Percentiles rank a stretch among this genome's conserved stretches.
These are phyloP conservation scores for Gastroboletus turbinatus DNA, from an alignment of 1,284 basidiomycete genomes.

Conservation along the genomic window DNA sequence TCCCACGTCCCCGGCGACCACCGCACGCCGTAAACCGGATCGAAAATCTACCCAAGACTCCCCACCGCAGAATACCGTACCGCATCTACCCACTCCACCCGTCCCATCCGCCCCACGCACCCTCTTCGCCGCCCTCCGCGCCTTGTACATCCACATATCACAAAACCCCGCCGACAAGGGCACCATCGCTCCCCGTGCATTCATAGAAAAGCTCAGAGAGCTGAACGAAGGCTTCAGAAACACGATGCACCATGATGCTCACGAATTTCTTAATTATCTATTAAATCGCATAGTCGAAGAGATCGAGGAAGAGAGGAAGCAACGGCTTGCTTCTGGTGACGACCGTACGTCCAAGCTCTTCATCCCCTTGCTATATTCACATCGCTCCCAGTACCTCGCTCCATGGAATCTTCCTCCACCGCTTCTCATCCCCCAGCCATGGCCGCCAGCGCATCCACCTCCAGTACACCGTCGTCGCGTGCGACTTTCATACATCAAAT, in stretches of 20 bases:
- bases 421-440: constrained; percentile 38
- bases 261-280: constrained; percentile 95
- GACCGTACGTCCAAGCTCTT: constrained; percentile 21
- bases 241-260: constrained; percentile 92
- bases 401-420: constrained; percentile 53
- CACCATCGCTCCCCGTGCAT: constrained; percentile 82
- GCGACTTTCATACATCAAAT: constrained; percentile 88
- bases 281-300: constrained; percentile 94
- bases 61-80: constrained; percentile 18
- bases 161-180: constrained; percentile 75
- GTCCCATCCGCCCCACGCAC: constrained; percentile 70
- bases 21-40: constrained; percentile 48
- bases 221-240: constrained; percentile 86
- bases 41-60: constrained; percentile 43
- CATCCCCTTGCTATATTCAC: constrained; percentile 3
- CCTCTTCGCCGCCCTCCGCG: constrained; percentile 86
- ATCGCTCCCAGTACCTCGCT: constrained; percentile 49
- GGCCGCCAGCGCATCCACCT: constrained; percentile 43
- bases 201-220: constrained; percentile 88
- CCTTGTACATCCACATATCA: constrained; percentile 85
- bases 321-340: constrained; percentile 38
- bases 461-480: constrained; percentile 42
- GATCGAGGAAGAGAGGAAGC: constrained; percentile 71
- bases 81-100: constrained; percentile 31
- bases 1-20: constrained; percentile 29